Conservation (phyloP, 2,329 filamentous ascomycete species). For the Corniculantispora saksenae region DNA sequence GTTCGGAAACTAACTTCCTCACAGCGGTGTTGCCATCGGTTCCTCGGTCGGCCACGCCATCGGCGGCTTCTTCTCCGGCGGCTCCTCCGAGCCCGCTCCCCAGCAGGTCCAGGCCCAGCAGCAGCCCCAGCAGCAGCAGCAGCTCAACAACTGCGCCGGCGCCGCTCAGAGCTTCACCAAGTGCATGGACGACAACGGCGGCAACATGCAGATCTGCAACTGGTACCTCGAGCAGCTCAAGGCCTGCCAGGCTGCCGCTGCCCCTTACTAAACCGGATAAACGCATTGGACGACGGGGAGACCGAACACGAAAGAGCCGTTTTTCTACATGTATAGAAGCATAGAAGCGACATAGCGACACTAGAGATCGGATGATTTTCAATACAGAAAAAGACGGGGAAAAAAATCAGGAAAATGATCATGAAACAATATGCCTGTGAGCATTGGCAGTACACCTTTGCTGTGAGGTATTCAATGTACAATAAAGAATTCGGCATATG, state of each 20-base stretch:
- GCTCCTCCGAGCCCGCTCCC: conserved; percentile 57
- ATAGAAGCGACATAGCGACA: conserved; percentile 6
- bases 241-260: conserved; percentile 78
- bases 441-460: neutral
- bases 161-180: conserved; percentile 85
- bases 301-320: neutral
- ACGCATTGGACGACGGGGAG: too few relatives aligned
- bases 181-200: conserved; percentile 94
- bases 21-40: conserved; percentile 92
- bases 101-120: conserved; percentile 51
- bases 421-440: neutral
- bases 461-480: neutral
- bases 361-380: conserved; percentile 4
- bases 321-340: neutral
- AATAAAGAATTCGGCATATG: conserved; percentile 2
- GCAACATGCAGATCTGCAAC: conserved; percentile 92
- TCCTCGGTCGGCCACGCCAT: conserved; percentile 95
- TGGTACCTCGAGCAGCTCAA: conserved; percentile 99
- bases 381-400: neutral
- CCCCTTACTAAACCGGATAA: conserved; percentile 58
- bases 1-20: neutral
- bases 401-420: neutral
- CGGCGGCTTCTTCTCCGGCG: conserved; percentile 84
- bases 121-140: conserved; percentile 54
- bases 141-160: conserved; percentile 68